Evolutionary conservation across 306 rosid genomes (phyloP).

Genomic region (Vicia faba): DNA sequence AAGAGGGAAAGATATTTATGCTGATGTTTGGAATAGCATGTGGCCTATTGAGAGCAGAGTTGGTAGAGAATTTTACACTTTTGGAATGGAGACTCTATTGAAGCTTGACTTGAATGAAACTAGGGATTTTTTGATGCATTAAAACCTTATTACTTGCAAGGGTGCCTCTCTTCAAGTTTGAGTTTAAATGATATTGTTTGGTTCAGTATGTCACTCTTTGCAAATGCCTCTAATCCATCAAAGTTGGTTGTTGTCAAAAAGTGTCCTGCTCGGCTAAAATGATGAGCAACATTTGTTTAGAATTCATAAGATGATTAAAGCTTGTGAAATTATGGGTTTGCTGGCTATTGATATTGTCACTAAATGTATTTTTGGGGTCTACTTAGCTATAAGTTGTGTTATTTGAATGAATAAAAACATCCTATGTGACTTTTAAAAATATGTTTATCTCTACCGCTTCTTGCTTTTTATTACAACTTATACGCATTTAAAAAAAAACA

Average conservation of each 20-base stretch:
- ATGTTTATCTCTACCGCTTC: no score
- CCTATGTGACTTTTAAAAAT: no score
- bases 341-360: no score
- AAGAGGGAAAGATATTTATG: conserved; percentile 58
- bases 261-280: conserved; percentile 64
- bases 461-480: no score
- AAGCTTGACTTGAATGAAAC: conserved; percentile 76
- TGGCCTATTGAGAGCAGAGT: conserved; percentile 73
- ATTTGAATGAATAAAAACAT: no score
- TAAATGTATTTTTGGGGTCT: no score
- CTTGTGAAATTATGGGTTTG: not conserved
- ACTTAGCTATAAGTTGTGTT: no score
- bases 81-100: conserved; percentile 88
- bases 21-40: conserved; percentile 65
- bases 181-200: conserved; percentile 51
- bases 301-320: conserved; percentile 44
- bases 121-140: conserved; percentile 77
- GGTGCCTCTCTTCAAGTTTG: conserved; percentile 75
- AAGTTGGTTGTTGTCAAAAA: conserved; percentile 66
- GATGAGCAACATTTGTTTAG: conserved; percentile 66
- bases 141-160: conserved; percentile 68
- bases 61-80: conserved; percentile 65
- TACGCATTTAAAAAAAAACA: no score
- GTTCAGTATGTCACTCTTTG: conserved; percentile 63
- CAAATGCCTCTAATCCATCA: conserved; percentile 57